Evolutionary conservation across 139 green algal genomes (phyloP), one percentile per base, ranked within the genome.

Genomic region (Chlamydomonas schloesseri): DNA sequence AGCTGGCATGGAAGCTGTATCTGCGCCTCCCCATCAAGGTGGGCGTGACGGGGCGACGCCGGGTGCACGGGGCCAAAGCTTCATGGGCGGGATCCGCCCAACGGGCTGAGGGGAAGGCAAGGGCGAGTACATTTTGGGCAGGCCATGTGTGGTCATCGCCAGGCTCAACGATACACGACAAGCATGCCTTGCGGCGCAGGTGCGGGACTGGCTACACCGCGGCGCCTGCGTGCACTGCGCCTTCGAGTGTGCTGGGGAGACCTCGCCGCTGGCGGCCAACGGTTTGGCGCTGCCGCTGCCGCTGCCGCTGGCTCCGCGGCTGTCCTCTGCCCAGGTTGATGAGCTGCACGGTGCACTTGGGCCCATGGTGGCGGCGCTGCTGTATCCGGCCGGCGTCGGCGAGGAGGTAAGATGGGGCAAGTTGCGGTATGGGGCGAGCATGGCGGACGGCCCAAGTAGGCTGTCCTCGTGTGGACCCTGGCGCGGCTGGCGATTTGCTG

Each of bases 191-290:
- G 6, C 29, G n/a, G 17, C 29, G 10, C 62, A 84, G 78, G 78
- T 84, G 42, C 78, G 78, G 9, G 78, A 84, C 78, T 84, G 78
- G 78, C 64, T 84, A n/a, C 78, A 50, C 0, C 64, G 64, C 46
- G 78, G 78, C 64, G 74, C 64, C 78, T 84, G 78, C 62, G 3
- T 84, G 64, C 64, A 65, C 5, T 84, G 78, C 64, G 78, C 78
- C 11, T 75, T 46, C 31, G 64, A 28, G 17, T 84, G 78, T 17
- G 64, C 78, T 2, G 64, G 64, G 1, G 64, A 75, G 78, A 18
- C 8, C 17, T 29, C 8, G 46, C 29, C 64, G 0, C 17, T 46
- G 21, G 55, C 6, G 3, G 5, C 42, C 42, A 8, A 8, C 42
- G 42, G 42, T 8, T 5, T 50, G 78, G 29, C 8, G 17, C 29